Percentiles rank a stretch among this genome's conserved stretches.
Evolutionary conservation across 1,139 yeast species (phyloP).

Genomic region (Candida gigantensis): DNA sequence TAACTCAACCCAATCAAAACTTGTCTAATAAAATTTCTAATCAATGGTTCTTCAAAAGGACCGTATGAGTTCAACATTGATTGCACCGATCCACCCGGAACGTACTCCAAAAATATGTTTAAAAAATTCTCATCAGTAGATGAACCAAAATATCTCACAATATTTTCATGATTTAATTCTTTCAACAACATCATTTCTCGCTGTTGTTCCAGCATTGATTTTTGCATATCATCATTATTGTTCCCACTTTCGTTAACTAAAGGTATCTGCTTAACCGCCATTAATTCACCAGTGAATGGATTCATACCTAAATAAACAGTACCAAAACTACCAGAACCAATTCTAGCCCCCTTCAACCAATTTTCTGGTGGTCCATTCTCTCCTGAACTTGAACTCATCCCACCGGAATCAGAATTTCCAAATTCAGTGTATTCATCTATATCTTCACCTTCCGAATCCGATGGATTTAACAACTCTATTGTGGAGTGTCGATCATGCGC

Average conservation of each 20-base stretch:
- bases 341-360: constrained; percentile 91
- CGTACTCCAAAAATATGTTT: constrained; percentile 89
- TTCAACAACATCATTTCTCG: constrained; percentile 80
- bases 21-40: constrained; percentile 80
- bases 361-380: constrained; percentile 57
- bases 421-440: constrained; percentile 14
- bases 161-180: constrained; percentile 85
- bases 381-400: constrained; percentile 5
- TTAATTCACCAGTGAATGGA: constrained; percentile 87
- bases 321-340: constrained; percentile 95
- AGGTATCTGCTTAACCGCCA: constrained; percentile 96
- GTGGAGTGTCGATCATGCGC: constrained; percentile 43
- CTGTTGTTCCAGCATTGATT: constrained; percentile 74
- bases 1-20: constrained; percentile 80
- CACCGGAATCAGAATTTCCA: constrained; percentile 5
- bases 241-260: constrained; percentile 45
- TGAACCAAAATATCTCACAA: constrained; percentile 88
- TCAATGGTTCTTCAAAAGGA: constrained; percentile 87
- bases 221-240: constrained; percentile 45
- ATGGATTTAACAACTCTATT: constrained; percentile 48
- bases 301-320: constrained; percentile 91
- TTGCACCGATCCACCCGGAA: constrained; percentile 95
- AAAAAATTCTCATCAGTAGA: constrained; percentile 68
- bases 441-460: constrained; percentile 32
- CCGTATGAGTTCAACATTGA: constrained; percentile 84